Evolutionary conservation across 2,329 filamentous ascomycete genomes (phyloP), one percentile per base, ranked within the genome.

Genomic region (Colletotrichum chrysophilum): DNA sequence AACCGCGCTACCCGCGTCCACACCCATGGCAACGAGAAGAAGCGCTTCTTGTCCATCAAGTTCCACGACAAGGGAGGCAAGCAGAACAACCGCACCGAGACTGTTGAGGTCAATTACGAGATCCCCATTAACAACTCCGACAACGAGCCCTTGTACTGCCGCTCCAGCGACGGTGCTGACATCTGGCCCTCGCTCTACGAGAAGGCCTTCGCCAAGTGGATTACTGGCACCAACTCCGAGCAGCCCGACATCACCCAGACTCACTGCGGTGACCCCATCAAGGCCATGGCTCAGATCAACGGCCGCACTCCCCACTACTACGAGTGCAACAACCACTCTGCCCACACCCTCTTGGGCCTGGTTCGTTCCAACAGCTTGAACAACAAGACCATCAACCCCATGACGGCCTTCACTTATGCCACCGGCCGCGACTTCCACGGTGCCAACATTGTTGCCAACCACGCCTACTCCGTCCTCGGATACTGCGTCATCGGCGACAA

Each of bases 171-270:
- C 77, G 83, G 82, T 16, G 81, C 82, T 74, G 85, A 87, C 77
- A 82, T 87, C 75, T 88, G 86, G 86, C 86, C 86, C 3, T 80
- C 84, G 30, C 81, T 88, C 60, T 88, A 88, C 80, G 86, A 88
- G 82, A 88, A 88, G 83, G 86, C 86, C 16, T 88, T 87, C 72
- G 81, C 86, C 78, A 86, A 86, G 80, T 88, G 86, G 86, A 81
- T 87, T 77, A 83, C 80, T 13, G 76, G 77, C 24, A 75, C 75
- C 77, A 78, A 78, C 61, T 79, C 79, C 1, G 79, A 85, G 77
- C 83, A 82, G 72, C 84, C 86, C 18, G 86, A 88, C 77, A 82
- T 87, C 77, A 87, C 85, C 26, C 81, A 85, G 78, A 82, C 81
- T 7, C 80, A 83, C 80, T 81, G 82, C 74, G 86, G 86, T 77